Evolutionary conservation across 345 rosid genomes (phyloP), one percentile per base, ranked within the genome.

Genomic region (Rhodamnia argentea): DNA sequence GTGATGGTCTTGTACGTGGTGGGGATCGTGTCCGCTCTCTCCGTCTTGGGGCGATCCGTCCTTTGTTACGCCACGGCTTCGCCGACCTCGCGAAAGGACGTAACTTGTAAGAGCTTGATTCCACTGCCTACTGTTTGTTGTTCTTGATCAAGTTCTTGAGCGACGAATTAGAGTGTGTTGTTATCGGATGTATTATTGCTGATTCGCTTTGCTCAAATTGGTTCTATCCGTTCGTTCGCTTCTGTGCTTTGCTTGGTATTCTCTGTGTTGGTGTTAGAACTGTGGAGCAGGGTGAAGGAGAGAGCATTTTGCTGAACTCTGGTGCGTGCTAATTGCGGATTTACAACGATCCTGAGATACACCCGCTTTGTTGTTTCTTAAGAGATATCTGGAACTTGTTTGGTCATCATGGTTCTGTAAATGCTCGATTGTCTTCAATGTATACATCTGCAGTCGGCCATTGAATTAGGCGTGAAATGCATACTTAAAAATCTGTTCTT

Each of bases 1-100:
- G 86, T 95, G 10, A 87, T 94, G 94, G 86, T 94, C 83, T 90
- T 96, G 54, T 96, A 95, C 74, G 94, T 96, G 60, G 99, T 92
- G 5, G 99, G 98, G 52, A 84, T 95, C 82, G 94, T 97, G 23
- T 92, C 99, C 8, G 84, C 93, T 14, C 87, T 97, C 85, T 95
- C 99, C 50, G 85, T 94, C 91, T 83, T 93, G 26, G 95, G 95
- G 3, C 93, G 95, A 83, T 91, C 95, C 0, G 85, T 96, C 22
- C 82, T 97, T 85, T 91, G 92, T 78, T 92, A 90, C 89, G 94
- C 89, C 86, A 88, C 89, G 89, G 91, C 96, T 14, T 78, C 94
- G 62, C 50, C 87, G 4, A n/a, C 83, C 70, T 88, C 91, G 24
- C 81, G 88, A 16, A 93, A 94, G 86, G 93, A 90, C 8, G 58